phyloP scores from a whole-genome alignment of 176 grass and related monocot genomes.

The Avena insularis region DNA sequence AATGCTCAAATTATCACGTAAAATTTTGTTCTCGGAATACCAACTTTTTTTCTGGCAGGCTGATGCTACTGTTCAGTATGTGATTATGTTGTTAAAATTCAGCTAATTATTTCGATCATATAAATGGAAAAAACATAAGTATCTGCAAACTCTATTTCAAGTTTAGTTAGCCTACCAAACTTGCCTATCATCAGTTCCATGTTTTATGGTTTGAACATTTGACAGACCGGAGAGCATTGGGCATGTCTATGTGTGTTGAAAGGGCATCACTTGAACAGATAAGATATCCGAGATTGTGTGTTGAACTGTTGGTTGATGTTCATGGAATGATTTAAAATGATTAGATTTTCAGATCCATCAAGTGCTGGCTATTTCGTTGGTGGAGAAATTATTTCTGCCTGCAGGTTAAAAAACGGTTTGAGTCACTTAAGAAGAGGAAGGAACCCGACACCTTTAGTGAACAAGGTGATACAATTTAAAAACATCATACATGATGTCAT shows the following conservation, averaged over 20 bases:
- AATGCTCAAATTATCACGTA: neutral
- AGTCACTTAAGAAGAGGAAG: constrained; percentile 85
- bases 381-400: neutral
- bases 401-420: constrained; percentile 95
- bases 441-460: constrained; percentile 74
- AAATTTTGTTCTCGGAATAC: constrained; percentile 14
- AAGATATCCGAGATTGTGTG: constrained; percentile 31
- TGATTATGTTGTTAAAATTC: constrained; percentile 99
- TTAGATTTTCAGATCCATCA: neutral
- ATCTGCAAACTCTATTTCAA: constrained; percentile 28
- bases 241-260: constrained; percentile 99
- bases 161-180: constrained; percentile 29
- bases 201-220: constrained; percentile 42
- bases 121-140: constrained; percentile 99
- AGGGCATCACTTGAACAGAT: constrained; percentile 95
- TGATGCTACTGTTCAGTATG: constrained; percentile 96
- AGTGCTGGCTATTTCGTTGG: neutral
- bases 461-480: constrained; percentile 67
- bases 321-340: constrained; percentile 12
- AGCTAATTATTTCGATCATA: constrained; percentile 98
- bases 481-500: neutral
- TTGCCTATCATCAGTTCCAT: constrained; percentile 14
- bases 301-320: neutral
- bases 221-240: constrained; percentile 98
- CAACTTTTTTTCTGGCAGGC: constrained; percentile 55